These are phyloP conservation scores for Pilobolus umbonatus DNA, from an alignment of 192 early-diverging fungal genomes.

Conservation along the genomic window DNA sequence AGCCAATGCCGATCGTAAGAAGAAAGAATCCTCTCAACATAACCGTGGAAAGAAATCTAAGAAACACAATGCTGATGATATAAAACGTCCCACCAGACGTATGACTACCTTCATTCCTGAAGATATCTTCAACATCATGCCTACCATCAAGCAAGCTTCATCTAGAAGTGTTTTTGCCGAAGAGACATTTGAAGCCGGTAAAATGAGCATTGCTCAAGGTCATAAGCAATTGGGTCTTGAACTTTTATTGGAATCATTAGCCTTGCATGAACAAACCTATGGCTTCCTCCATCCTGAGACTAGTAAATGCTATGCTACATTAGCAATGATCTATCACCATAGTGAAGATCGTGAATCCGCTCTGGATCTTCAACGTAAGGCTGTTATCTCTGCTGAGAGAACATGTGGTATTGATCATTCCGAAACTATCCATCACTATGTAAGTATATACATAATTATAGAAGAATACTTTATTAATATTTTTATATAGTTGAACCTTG, in stretches of 20 bases:
- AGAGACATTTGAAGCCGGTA: slow-evolving; percentile 85
- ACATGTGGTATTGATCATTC: slow-evolving; percentile 81
- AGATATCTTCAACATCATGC: slow-evolving; percentile 69
- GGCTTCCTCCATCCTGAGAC: slow-evolving; percentile 90
- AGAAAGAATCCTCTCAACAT: slow-evolving; percentile 1
- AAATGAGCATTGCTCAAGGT: slow-evolving; percentile 69
- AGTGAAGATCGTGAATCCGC: slow-evolving; percentile 55
- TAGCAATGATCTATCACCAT: slow-evolving; percentile 83
- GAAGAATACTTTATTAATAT: background rate
- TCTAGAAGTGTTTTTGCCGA: slow-evolving; percentile 74
- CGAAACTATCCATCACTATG: slow-evolving; percentile 86
- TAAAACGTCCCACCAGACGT: slow-evolving; percentile 22
- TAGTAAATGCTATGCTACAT: slow-evolving; percentile 73
- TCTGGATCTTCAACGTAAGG: slow-evolving; percentile 71
- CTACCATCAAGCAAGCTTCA: slow-evolving; percentile 67
- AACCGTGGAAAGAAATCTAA: slow-evolving; percentile 27
- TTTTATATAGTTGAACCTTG: slow-evolving; percentile 68
- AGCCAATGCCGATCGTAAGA: slow-evolving; percentile 17
- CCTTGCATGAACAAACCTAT: slow-evolving; percentile 90
- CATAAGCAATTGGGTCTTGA: slow-evolving; percentile 79
- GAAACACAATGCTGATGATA: slow-evolving; percentile 5
- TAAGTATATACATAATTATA: slow-evolving; percentile 31
- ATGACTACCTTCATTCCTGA: slow-evolving; percentile 55
- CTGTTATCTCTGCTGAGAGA: slow-evolving; percentile 81
- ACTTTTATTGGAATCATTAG: slow-evolving; percentile 73